Evolutionary conservation across 208 protist species (phyloP).

Genomic region (Wallacemonas sp.): DNA sequence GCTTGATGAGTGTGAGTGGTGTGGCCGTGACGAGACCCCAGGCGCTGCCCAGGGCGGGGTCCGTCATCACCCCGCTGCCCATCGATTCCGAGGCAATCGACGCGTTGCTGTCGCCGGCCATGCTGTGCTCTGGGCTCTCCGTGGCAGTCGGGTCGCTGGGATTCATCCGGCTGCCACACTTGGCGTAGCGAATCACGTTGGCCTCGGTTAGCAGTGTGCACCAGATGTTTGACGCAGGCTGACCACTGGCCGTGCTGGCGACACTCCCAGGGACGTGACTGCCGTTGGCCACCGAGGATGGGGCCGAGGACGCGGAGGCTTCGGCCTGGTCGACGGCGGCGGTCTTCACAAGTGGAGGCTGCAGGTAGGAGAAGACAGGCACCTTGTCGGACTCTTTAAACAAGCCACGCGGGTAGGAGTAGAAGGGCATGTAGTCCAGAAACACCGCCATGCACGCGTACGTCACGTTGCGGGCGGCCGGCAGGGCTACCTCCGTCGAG

Average conservation of each 20-base stretch:
- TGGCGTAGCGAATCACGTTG: constrained; percentile 14
- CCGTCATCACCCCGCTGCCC: background rate
- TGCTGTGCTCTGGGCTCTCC: background rate
- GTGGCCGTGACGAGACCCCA: constrained; percentile 7
- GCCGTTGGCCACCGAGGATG: background rate
- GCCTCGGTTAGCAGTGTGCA: constrained; percentile 4
- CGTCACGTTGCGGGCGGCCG: background rate
- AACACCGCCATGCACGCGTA: constrained; percentile 19
- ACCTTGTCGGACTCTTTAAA: background rate
- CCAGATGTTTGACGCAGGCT: background rate
- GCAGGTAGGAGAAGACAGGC: background rate
- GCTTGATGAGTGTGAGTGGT: background rate
- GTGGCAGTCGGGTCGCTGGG: too few species aligned
- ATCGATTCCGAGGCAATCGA: background rate
- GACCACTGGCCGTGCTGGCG: too few species aligned
- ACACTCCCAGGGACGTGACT: background rate
- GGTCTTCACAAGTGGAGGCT: background rate
- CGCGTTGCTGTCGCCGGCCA: background rate
- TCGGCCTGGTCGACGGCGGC: background rate
- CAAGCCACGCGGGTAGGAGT: background rate
- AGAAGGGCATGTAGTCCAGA: constrained; percentile 16
- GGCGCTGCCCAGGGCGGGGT: background rate
- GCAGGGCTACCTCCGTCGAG: background rate
- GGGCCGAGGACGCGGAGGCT: background rate
- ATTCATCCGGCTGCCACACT: background rate